Evolutionary conservation across 116 monocot genomes (phyloP), one percentile per base, ranked within the genome.

Genomic region (Trichopus zeylanicus): DNA sequence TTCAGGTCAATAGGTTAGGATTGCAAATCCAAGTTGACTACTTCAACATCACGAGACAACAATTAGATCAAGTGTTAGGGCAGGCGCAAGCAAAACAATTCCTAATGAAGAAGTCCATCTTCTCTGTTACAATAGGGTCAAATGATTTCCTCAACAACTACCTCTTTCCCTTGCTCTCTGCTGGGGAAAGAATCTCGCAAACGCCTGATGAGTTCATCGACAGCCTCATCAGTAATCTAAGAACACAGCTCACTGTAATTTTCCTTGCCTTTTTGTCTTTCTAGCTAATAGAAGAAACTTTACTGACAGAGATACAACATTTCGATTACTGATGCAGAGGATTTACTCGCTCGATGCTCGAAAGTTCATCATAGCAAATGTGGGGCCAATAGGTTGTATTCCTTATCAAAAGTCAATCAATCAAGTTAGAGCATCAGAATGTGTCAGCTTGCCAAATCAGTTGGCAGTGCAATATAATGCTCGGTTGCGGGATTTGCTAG

Each of bases 101-200:
- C 52, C 22, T 87, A 24, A 51, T 0, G 20, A 73, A 49, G 55
- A 76, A 47, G 33, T 64, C 87, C 20, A 82, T 87, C 9, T 87
- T 87, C 76, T 87, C 78, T 0, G 65, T 79, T 28, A 83, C 76
- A 9, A 68, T 87, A 6, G 82, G 87, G 26, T 62, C 87, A 32
- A 87, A 87, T 57, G 82, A 87, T 48, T 87, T 82, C 58, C 79
- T 87, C 29, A 87, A 87, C 59, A 87, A 87, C 26, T 87, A 87
- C 48, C 82, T 87, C 9, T 62, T 79, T 11, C 87, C 87, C 10
- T 48, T 78, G 0, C 26, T 79, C 27, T 76, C 76, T 0, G 61
- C 31, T 0, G 73, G 62, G 12, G 73, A 64, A n/a, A 31, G 82
- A 26, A 57, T 76, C 26, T 24, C 47, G 9, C 59, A 71, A 46